Base-by-base conservation (phyloP, 129 eudicot species). In the Escallonia rubra region DNA sequence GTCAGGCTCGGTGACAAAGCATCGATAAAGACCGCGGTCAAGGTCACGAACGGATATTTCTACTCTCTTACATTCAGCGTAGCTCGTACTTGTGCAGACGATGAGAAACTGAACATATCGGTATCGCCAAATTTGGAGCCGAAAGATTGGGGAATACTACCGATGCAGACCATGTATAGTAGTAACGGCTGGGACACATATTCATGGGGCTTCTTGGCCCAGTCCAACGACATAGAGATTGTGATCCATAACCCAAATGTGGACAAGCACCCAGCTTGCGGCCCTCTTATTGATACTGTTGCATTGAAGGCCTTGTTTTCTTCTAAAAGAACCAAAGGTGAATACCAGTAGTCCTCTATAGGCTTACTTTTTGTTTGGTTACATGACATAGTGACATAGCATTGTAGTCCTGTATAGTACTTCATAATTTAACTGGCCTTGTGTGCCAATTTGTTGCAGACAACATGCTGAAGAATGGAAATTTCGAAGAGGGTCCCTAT, bases 401-500 rank as follows among this genome's bases (percentile, higher is more conserved):
- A 23, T 23, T 23, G 34, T 23, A 23, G 34, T 23, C 34, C 34
- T 23, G 34, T 23, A 23, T 23, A 23, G 34, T 23, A 0, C 34
- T 23, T 23, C 34, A 23, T 23, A 23, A 23, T 23, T 23, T 23
- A 23, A 23, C 34, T 23, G 34, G 1, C n/a, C n/a, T 8, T 52
- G 57, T 52, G 10, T 52, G 10, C 4, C 4, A 2, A 12, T 0
- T 4, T 42, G 10, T 15, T 69, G 72, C 76, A 92, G 98, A 60
- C 9, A 92, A 86, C 62, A 58, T 89, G 91, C 66, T 92, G 77
- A 88, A 86, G 76, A 92, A 89, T 40, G 98, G 91, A 43, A 79
- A 87, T 76, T 94, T 94, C 47, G 99, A 90, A 74, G 90, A 89
- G 70, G 99, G 99, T 54, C 97, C 99, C 38, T 94, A 72, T 56